Evolutionary conservation across 345 rosid species (phyloP), one percentile per base, ranked within the genome.

Genomic region (Nasturtium officinale): DNA sequence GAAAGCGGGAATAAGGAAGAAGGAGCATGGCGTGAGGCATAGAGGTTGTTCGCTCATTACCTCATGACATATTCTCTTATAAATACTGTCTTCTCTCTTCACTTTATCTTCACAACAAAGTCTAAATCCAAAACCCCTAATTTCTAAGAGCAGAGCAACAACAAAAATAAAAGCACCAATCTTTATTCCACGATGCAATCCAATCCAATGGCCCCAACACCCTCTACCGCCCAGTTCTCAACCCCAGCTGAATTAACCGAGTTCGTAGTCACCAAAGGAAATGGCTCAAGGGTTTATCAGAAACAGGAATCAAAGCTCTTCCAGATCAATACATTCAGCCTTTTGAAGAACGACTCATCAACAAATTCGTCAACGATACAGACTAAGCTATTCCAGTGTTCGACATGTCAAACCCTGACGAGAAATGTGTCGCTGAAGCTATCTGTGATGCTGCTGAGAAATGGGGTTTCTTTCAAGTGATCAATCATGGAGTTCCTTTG

Each of bases 401-500:
- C 25, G 85, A 85, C 42, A 80, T 85, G 78, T 79, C 84, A 2
- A 53, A 82, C 3, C 79, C 69, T 26, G 78, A 83, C 2, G 84
- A 82, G 54, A 18, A 53, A 0, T 66, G 21, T 26, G 71, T 81
- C 25, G 83, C 84, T 17, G 63, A 80, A 35, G 83, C 83, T 1
- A 66, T 83, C 5, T 76, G 87, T 33, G 80, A 81, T 3, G 89
- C 89, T 28, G 85, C 85, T 12, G 83, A 80, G 79, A 78, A 64
- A 38, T 85, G 83, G 83, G 89, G 89, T 3, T 81, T 78, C 73
- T 83, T 85, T n/a, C 89, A 85, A 55, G 75, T 83, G 9, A 72
- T 81, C 20, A 81, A 81, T 6, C 89, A 83, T 46, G 85, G 89
- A 0, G 81, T 83, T 11, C 80, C 86, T 1, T 18, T 70, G 25